These are phyloP conservation scores for Harringtonia lauricola DNA, from an alignment of 2,329 filamentous ascomycete species.

Conservation along the genomic window DNA sequence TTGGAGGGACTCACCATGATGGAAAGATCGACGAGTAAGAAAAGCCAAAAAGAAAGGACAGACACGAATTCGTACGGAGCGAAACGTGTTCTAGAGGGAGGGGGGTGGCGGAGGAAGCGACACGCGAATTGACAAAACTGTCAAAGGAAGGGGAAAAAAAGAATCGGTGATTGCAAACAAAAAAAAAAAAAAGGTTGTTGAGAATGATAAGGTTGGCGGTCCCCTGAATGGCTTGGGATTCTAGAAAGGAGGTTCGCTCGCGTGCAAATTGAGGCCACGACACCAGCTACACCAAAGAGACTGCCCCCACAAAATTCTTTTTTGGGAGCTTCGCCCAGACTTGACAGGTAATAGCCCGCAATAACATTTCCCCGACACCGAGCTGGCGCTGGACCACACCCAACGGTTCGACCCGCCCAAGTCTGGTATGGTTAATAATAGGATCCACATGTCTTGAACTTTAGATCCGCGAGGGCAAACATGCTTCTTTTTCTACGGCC, in stretches of 20 bases:
- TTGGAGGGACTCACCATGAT: conserved; percentile 1
- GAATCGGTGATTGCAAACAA: not conserved
- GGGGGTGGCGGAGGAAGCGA: not conserved
- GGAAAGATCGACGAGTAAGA: not conserved
- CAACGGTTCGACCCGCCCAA: too few species aligned
- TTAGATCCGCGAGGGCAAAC: too few species aligned
- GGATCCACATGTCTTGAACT: too few species aligned
- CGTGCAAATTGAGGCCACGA: conserved; percentile 11
- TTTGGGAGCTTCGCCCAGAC: too few species aligned
- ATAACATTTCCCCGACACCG: too few species aligned
- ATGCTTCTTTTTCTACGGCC: too few species aligned
- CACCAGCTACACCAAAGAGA: not conserved
- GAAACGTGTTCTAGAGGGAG: not conserved
- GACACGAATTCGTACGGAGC: not conserved
- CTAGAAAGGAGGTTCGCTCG: conserved; percentile 1
- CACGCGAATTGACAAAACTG: not conserved
- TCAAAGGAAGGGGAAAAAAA: not conserved
- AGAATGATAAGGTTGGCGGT: not conserved
- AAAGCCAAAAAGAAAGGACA: not conserved
- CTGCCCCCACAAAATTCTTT: not conserved
- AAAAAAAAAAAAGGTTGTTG: not conserved
- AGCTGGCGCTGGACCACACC: too few species aligned
- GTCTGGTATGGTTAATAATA: too few species aligned
- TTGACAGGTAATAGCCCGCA: too few species aligned
- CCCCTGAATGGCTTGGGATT: too few species aligned